Evolutionary conservation across 495 filamentous ascomycete genomes (phyloP).

Genomic region (Neurospora sp.): DNA sequence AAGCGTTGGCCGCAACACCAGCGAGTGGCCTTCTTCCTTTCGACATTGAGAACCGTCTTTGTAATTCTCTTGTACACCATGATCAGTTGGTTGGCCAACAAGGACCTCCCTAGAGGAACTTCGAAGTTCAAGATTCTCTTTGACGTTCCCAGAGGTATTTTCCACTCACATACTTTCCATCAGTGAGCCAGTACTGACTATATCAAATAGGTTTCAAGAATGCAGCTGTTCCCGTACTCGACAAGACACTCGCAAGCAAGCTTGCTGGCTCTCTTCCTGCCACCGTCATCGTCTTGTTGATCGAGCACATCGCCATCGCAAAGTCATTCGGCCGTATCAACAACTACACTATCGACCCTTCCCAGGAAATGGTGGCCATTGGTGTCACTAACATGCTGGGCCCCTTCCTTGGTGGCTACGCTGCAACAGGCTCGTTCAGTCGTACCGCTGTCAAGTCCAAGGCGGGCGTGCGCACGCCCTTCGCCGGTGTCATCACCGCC

Average conservation of each 20-base stretch:
- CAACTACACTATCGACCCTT: conserved; percentile 97
- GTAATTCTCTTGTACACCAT: conserved; percentile 89
- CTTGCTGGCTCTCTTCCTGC: conserved; percentile 26
- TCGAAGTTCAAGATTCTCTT: conserved; percentile 61
- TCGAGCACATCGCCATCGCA: conserved; percentile 95
- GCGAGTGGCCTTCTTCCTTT: conserved; percentile 79
- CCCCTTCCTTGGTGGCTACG: conserved; percentile 89
- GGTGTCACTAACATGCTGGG: conserved; percentile 86
- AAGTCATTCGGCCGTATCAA: conserved; percentile 96
- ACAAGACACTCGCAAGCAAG: conserved; percentile 24
- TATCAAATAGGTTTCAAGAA: conserved; percentile 56
- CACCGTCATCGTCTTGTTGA: conserved; percentile 80
- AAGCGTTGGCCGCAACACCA: conserved; percentile 58
- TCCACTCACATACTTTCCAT: background rate
- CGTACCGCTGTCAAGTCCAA: conserved; percentile 98
- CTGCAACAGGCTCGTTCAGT: conserved; percentile 93
- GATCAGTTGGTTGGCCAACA: conserved; percentile 80
- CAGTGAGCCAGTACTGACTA: conserved; percentile 1
- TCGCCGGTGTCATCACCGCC: conserved; percentile 87
- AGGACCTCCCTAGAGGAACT: conserved; percentile 32
- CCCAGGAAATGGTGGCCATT: conserved; percentile 93
- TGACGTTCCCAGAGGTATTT: conserved; percentile 61
- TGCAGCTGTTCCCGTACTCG: conserved; percentile 66
- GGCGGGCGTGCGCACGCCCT: conserved; percentile 87
- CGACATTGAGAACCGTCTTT: conserved; percentile 82